A percentile compares a stretch with the other conserved stretches of the same genome.
Conservation (phyloP, 768 basidiomycete species). For the Rhodotorula kratochvilovae region DNA sequence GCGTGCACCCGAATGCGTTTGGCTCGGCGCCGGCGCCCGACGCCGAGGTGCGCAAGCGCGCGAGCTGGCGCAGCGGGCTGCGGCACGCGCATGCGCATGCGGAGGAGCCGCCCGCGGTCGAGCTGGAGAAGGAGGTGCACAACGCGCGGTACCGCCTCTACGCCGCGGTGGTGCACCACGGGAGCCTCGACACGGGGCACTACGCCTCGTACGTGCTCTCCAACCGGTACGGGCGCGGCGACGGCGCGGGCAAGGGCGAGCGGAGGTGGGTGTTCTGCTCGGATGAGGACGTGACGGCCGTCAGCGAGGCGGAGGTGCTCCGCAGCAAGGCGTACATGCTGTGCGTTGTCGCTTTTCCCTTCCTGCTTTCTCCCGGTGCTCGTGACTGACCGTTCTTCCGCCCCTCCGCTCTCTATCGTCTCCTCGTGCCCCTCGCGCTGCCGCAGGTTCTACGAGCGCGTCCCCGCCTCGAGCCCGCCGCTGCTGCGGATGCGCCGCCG, state of each 20-base stretch:
- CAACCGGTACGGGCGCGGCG: slow-evolving; percentile 44
- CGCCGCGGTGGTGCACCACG: slow-evolving; percentile 37
- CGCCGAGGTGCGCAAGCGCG: slow-evolving; percentile 32
- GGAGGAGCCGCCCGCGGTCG: neutral
- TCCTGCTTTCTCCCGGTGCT: neutral
- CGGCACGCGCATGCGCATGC: neutral
- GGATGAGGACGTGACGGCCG: slow-evolving; percentile 75
- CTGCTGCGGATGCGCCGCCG: neutral
- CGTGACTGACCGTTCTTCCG: neutral
- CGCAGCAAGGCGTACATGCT: slow-evolving; percentile 88
- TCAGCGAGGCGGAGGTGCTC: slow-evolving; percentile 80
- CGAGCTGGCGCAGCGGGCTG: slow-evolving; percentile 7
- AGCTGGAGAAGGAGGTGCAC: slow-evolving; percentile 25
- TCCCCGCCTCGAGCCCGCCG: neutral
- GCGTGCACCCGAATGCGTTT: slow-evolving; percentile 1
- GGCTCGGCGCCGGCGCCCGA: slow-evolving; percentile 34
- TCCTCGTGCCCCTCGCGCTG: too few species aligned
- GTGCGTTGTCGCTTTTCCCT: slow-evolving; percentile 45
- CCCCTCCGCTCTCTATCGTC: too few species aligned
- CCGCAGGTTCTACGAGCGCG: slow-evolving; percentile 32
- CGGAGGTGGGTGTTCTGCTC: slow-evolving; percentile 85
- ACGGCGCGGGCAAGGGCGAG: slow-evolving; percentile 58
- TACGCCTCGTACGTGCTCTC: slow-evolving; percentile 32
- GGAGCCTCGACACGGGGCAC: slow-evolving; percentile 31
- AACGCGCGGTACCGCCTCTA: slow-evolving; percentile 38